phyloP scores from a whole-genome alignment of 2,329 filamentous ascomycete genomes.

The Aureobasidium melanogenum region DNA sequence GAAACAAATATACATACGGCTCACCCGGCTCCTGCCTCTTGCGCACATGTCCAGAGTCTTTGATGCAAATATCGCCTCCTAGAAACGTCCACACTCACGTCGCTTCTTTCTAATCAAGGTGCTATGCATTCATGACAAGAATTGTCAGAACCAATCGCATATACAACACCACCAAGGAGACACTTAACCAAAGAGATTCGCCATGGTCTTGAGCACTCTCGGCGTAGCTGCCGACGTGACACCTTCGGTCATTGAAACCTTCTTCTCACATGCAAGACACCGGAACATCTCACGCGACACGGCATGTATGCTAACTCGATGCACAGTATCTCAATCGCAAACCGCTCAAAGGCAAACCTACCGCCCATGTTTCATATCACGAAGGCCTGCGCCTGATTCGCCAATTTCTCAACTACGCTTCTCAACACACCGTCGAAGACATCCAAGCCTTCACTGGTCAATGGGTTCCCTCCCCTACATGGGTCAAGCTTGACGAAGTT shows the following conservation, averaged over 20 bases:
- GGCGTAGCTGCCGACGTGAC: constrained; percentile 76
- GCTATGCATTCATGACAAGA: not conserved
- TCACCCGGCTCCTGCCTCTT: not conserved
- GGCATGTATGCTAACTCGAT: not conserved
- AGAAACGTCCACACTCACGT: not conserved
- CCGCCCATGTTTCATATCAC: constrained; percentile 86
- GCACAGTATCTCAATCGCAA: constrained; percentile 72
- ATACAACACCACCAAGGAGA: not conserved
- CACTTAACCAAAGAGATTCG: not conserved
- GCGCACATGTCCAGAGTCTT: not conserved
- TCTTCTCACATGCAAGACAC: constrained; percentile 68
- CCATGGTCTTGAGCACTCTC: constrained; percentile 66
- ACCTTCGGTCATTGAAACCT: constrained; percentile 77
- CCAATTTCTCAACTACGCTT: constrained; percentile 74
- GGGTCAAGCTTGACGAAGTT: constrained; percentile 70
- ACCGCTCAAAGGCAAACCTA: constrained; percentile 67
- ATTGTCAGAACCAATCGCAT: not conserved
- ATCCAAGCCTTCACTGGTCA: constrained; percentile 85
- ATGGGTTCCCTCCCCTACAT: constrained; percentile 82
- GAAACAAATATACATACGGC: not conserved
- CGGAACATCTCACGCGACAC: not conserved
- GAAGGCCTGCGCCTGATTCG: constrained; percentile 83
- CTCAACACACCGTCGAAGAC: constrained; percentile 86
- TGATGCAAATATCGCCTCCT: not conserved
- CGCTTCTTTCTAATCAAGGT: not conserved